Evolutionary conservation across 371 early-diverging fungal genomes (phyloP).

Genomic region (Chytridium lagenaria): DNA sequence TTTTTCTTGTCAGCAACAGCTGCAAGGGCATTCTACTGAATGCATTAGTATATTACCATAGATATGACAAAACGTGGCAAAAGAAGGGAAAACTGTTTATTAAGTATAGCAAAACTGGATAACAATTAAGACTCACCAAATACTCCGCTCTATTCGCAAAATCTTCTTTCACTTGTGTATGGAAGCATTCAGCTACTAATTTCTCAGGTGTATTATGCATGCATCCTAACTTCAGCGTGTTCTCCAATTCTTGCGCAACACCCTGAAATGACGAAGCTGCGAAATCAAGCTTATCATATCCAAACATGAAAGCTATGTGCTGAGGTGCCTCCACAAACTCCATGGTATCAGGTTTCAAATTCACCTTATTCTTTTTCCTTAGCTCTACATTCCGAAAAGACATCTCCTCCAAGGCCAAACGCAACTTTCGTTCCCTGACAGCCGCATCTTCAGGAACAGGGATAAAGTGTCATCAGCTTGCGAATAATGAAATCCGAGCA

Average conservation of each 20-base stretch:
- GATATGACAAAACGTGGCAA: no score
- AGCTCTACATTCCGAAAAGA: neutral
- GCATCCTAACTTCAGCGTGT: slow-evolving; percentile 26
- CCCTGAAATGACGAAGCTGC: no score
- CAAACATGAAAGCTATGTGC: neutral
- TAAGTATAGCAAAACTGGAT: no score
- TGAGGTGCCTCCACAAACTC: neutral
- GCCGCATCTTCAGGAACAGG: slow-evolving; percentile 4
- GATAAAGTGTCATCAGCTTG: neutral
- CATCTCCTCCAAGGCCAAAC: neutral
- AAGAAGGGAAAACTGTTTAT: no score
- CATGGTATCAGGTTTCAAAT: neutral
- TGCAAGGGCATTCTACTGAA: slow-evolving; percentile 40
- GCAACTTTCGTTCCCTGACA: slow-evolving; percentile 11
- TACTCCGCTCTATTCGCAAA: neutral
- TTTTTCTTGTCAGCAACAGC: slow-evolving; percentile 26
- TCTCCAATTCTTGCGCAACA: neutral
- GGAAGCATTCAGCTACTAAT: slow-evolving; percentile 16
- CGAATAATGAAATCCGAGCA: neutral
- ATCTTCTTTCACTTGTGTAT: slow-evolving; percentile 22
- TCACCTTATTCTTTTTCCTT: neutral
- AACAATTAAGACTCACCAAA: no score
- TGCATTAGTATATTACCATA: no score
- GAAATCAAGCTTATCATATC: neutral
- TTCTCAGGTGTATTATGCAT: slow-evolving; percentile 13